A percentile compares a stretch with the other conserved stretches of the same genome.
Conservation (phyloP, 768 basidiomycete species). For the Lactarius pseudohatsudake region DNA sequence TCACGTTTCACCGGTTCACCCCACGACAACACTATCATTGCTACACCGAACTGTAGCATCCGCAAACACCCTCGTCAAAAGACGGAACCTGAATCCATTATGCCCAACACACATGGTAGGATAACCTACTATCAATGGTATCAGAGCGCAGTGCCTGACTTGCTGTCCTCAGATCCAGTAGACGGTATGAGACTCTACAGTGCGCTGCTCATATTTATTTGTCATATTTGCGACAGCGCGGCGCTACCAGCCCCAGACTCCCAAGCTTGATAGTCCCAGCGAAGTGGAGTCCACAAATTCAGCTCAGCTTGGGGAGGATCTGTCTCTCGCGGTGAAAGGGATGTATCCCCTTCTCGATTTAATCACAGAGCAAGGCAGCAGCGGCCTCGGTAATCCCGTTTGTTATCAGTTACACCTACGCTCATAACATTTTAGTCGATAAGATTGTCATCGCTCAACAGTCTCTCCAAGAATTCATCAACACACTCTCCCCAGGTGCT, state of each 20-base stretch:
- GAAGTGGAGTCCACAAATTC: neutral
- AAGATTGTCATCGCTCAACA: neutral
- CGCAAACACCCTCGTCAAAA: no score
- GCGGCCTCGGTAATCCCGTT: neutral
- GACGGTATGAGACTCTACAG: no score
- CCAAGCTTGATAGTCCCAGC: no score
- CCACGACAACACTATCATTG: no score
- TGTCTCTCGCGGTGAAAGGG: neutral
- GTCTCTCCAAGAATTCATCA: neutral
- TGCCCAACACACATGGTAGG: no score
- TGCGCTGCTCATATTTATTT: neutral
- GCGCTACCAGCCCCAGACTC: neutral
- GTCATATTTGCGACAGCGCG: neutral
- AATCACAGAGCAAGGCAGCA: neutral
- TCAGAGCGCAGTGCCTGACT: no score
- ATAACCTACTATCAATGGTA: no score
- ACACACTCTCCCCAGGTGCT: neutral
- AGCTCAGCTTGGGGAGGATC: neutral
- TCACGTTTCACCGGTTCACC: no score
- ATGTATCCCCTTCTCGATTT: neutral
- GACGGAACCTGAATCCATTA: no score
- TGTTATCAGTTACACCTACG: neutral
- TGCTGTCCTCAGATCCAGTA: no score
- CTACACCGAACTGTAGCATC: no score
- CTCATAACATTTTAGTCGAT: neutral